Evolutionary conservation across 768 basidiomycete genomes (phyloP), one percentile per base, ranked within the genome.

Genomic region (Exsudoporus frostii): DNA sequence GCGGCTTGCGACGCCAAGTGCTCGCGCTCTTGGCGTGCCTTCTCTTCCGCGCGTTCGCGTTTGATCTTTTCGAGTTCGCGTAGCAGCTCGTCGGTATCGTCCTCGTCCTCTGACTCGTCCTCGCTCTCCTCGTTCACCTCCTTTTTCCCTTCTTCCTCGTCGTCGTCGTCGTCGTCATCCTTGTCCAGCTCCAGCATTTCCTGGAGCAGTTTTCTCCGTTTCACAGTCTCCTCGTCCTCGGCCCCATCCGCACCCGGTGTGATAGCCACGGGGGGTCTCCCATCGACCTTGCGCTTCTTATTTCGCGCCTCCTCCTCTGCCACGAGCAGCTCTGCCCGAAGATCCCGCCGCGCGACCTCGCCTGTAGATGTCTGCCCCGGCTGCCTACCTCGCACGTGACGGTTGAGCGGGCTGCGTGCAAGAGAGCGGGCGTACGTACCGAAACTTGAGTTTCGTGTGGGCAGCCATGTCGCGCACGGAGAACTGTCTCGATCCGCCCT

Each of bases 21-120:
- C 64, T 92, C 92, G 38, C 77, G 77, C 39, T 97, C 96, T 68
- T 83, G 76, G 40, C 90, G 78, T 34, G 80, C 87, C 66, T 93
- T 93, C 72, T 98, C 97, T 63, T 89, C 95, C 11, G 95, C 95
- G 10, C 96, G 81, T 65, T 98, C 95, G 43, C 86, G 86, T 72
- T 97, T 98, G 61, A 98, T 98, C 76, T 96, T 98, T 72, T 97
- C 96, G n/a, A 99, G 79, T 69, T 99, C 97, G 24, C 93, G 85
- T 56, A 99, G 76, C 22, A 99, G 78, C 63, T 97, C 96, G 0
- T 93, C 93, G 0, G 93, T 92, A 49, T 96, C 65, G 25, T 66
- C 64, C 22, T 65, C 64, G 57, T 96, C 94, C 17, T 85, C 83
- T 0, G 73, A 68, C 7, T 80, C 78, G 8, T 81, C 80, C 33